Evolutionary conservation across 352 stramenopile species (phyloP).

Genomic region (Phytopythium kandeliae): DNA sequence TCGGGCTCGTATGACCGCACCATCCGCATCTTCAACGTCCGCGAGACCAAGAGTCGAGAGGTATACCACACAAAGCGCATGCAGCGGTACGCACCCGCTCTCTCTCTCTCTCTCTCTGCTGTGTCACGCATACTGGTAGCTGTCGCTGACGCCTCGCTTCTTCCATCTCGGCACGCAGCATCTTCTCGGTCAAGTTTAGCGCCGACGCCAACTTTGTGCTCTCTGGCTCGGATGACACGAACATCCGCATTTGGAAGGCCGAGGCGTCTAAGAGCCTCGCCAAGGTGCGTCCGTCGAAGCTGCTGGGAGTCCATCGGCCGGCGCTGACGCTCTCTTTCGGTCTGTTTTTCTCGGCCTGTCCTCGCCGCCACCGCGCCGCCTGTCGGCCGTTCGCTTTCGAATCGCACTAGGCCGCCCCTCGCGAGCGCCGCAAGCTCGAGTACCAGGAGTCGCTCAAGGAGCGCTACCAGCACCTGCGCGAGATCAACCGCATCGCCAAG

Average conservation of each 20-base stretch:
- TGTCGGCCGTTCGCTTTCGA: conserved; percentile 12
- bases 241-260: conserved; percentile 99
- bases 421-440: conserved; percentile 90
- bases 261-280: conserved; percentile 92
- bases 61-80: conserved; percentile 99
- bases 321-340: background rate
- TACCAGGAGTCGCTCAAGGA: conserved; percentile 98
- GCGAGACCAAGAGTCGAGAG: conserved; percentile 81
- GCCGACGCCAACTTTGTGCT: conserved; percentile 94
- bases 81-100: conserved; percentile 84
- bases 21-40: conserved; percentile 95
- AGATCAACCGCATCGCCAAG: conserved; percentile 92
- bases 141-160: background rate
- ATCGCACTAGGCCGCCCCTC: conserved; percentile 34
- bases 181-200: conserved; percentile 86
- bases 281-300: conserved; percentile 52
- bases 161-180: conserved; percentile 18
- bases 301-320: background rate
- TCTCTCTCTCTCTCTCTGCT: too few relatives aligned
- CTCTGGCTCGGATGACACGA: conserved; percentile 98
- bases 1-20: conserved; percentile 98
- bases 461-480: conserved; percentile 91
- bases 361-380: too few relatives aligned
- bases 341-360: conserved; percentile 7
- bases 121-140: too few relatives aligned